Evolutionary conservation across 75 land plant genomes (phyloP).

Genomic region (Pinus tabuliformis): DNA sequence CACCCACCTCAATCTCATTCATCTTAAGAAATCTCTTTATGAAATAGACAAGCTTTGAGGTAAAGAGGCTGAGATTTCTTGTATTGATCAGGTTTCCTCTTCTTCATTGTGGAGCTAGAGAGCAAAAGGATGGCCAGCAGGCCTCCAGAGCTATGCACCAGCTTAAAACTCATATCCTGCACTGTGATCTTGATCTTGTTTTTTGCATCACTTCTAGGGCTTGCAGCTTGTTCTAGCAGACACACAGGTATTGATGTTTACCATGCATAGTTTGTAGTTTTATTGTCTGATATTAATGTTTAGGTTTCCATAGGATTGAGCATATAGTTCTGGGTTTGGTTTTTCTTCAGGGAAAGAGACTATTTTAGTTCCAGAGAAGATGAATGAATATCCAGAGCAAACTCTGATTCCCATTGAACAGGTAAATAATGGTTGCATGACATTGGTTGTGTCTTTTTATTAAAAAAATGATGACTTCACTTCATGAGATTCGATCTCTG

Average conservation of each 20-base stretch:
- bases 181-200: conserved; percentile 4
- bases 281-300: background rate
- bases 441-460: background rate
- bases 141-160: background rate
- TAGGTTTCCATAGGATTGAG: background rate
- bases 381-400: conserved; percentile 7
- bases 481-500: background rate
- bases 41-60: background rate
- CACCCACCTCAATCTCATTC: background rate
- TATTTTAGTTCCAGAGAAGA: background rate
- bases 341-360: background rate
- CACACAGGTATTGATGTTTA: background rate
- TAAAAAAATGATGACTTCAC: background rate
- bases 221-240: background rate
- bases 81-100: background rate
- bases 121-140: conserved; percentile 1
- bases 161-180: conserved; percentile 5
- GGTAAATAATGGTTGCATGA: background rate
- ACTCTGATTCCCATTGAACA: background rate
- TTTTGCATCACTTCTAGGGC: conserved; percentile 7
- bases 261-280: background rate
- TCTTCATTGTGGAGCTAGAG: background rate
- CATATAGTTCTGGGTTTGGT: background rate
- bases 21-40: background rate
- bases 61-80: background rate